Conservation (phyloP, 148 eudicot species). For the Linanthus parryae region DNA sequence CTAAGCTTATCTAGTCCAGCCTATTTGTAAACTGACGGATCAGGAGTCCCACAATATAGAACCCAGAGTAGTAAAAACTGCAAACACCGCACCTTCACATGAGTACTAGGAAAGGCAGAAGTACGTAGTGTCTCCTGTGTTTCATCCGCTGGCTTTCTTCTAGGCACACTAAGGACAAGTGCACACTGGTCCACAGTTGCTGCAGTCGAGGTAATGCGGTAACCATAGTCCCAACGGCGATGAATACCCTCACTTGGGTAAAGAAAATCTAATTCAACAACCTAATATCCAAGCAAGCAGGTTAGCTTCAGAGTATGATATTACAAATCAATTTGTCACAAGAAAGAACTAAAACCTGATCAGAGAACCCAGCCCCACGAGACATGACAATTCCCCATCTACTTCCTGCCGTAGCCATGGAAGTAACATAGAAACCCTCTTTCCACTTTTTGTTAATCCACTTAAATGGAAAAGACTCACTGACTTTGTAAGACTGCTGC, state of each 20-base stretch:
- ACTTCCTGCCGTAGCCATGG: conserved; percentile 73
- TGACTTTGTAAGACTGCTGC: conserved; percentile 83
- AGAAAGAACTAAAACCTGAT: no score
- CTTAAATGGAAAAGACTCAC: conserved; percentile 74
- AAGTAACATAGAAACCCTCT: conserved; percentile 70
- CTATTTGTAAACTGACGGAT: no score
- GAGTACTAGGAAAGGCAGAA: conserved; percentile 59
- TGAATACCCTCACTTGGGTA: conserved; percentile 78
- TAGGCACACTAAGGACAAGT: conserved; percentile 53
- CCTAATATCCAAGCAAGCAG: conserved; percentile 23
- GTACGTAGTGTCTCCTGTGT: conserved; percentile 82
- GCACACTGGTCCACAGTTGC: conserved; percentile 68
- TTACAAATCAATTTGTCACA: no score
- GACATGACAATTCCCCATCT: conserved; percentile 83
- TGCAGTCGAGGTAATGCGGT: conserved; percentile 63
- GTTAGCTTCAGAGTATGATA: no score
- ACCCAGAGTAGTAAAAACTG: no score
- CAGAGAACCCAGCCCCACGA: conserved; percentile 57
- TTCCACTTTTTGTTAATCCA: conserved; percentile 87
- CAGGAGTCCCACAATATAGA: no score
- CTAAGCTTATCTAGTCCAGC: no score
- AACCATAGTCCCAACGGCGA: conserved; percentile 59
- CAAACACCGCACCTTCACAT: conserved; percentile 41
- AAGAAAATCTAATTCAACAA: conserved; percentile 68
- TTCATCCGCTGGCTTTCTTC: conserved; percentile 51